A percentile compares a stretch with the other conserved stretches of the same genome.
phyloP scores from a whole-genome alignment of 345 rosid genomes.

The Hibiscus mutabilis region DNA sequence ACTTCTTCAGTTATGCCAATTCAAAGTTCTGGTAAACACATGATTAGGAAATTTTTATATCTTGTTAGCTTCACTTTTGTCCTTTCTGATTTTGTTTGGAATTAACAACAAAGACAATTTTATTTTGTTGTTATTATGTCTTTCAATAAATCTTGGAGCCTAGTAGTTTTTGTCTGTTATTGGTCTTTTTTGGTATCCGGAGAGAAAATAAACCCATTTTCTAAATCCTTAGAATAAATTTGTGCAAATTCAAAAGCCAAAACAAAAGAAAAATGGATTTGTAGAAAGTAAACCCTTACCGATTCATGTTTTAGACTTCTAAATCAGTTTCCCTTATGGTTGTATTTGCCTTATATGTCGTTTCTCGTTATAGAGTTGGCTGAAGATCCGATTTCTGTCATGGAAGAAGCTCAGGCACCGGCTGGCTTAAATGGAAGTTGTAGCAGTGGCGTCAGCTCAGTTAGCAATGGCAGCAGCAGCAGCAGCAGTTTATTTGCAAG shows the following conservation, averaged over 20 bases:
- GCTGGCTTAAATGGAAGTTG: not conserved
- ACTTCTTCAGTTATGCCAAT: slow-evolving; percentile 42
- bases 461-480: not conserved
- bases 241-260: not conserved
- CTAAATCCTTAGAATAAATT: not conserved
- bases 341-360: no score
- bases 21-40: slow-evolving; percentile 41
- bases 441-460: not conserved
- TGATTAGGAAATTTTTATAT: not conserved
- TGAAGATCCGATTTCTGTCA: not conserved
- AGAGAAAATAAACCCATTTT: not conserved
- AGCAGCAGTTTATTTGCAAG: not conserved
- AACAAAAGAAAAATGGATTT: not conserved
- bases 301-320: not conserved
- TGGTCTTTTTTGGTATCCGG: not conserved
- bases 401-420: not conserved
- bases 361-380: not conserved
- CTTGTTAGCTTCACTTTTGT: not conserved
- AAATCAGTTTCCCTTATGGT: no score
- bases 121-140: not conserved
- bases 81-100: not conserved
- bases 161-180: not conserved
- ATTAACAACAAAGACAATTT: not conserved
- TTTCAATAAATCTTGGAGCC: not conserved
- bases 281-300: not conserved